A percentile compares a stretch with the other conserved stretches of the same genome.
Evolutionary conservation across 441 rosid genomes (phyloP).

Genomic region (Breynia disticha): DNA sequence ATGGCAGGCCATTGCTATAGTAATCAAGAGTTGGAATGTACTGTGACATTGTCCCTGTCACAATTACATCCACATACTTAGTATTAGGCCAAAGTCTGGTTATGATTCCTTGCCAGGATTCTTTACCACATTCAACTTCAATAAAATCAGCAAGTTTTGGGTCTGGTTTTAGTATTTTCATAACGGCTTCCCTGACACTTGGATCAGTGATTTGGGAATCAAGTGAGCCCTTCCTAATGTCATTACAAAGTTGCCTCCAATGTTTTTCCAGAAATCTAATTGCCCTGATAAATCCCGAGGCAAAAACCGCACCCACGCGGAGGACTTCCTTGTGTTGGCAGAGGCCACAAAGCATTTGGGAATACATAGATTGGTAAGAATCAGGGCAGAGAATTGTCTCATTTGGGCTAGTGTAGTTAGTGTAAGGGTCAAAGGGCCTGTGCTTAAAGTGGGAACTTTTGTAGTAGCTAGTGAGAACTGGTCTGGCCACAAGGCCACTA

Average conservation of each 20-base stretch:
- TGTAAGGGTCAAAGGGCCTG: conserved; percentile 76
- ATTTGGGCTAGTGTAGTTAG: conserved; percentile 87
- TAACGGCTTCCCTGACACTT: conserved; percentile 37
- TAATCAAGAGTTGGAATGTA: conserved; percentile 84
- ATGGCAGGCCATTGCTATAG: conserved; percentile 68
- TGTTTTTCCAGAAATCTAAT: conserved; percentile 73
- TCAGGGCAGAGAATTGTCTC: conserved; percentile 82
- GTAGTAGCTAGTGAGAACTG: conserved; percentile 90
- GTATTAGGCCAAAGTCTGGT: conserved; percentile 82
- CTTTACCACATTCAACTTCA: conserved; percentile 32
- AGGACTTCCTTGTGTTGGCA: conserved; percentile 50
- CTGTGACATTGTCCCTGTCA: conserved; percentile 96
- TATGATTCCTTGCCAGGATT: conserved; percentile 72
- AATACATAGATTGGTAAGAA: conserved; percentile 87
- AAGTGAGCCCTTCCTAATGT: conserved; percentile 49
- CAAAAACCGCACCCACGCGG: conserved; percentile 83
- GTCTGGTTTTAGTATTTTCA: conserved; percentile 43
- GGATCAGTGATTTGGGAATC: conserved; percentile 40
- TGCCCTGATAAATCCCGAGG: conserved; percentile 86
- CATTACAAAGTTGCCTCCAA: conserved; percentile 52
- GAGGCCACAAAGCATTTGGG: conserved; percentile 85
- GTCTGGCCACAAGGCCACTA: conserved; percentile 77
- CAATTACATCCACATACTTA: conserved; percentile 80
- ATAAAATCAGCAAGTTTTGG: conserved; percentile 47
- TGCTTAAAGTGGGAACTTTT: conserved; percentile 75